These are phyloP conservation scores for Trypethelium eluteriae DNA, from an alignment of 495 filamentous ascomycete genomes.

Conservation along the genomic window DNA sequence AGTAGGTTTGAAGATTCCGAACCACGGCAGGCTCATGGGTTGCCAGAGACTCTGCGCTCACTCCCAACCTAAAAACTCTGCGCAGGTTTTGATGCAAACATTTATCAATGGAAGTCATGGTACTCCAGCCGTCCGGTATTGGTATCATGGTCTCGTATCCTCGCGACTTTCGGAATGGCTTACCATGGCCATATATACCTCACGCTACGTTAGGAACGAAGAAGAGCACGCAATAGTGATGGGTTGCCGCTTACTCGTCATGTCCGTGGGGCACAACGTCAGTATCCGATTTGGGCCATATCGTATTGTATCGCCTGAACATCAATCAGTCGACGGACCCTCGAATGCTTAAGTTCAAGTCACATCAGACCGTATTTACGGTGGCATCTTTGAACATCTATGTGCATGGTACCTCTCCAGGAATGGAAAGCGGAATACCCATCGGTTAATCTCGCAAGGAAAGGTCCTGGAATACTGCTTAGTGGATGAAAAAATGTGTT, in stretches of 20 bases:
- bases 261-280: not conserved
- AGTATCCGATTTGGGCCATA: not conserved
- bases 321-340: not conserved
- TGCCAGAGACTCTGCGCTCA: constrained; percentile 4
- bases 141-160: constrained; percentile 16
- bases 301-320: not conserved
- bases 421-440: not conserved
- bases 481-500: not conserved
- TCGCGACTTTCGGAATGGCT: constrained; percentile 10
- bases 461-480: constrained; percentile 3
- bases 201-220: not conserved
- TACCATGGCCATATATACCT: not conserved
- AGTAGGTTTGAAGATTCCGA: constrained; percentile 15
- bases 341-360: not conserved
- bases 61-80: constrained; percentile 13
- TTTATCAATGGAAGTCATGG: constrained; percentile 19
- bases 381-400: constrained; percentile 8
- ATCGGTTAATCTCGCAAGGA: not conserved
- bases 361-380: not conserved
- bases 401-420: not conserved
- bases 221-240: not conserved
- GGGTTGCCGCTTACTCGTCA: not conserved
- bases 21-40: constrained; percentile 16
- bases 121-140: constrained; percentile 15
- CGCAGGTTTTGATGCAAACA: constrained; percentile 15